Evolutionary conservation across 352 stramenopile genomes (phyloP).

Genomic region (Globisporangium lucens): DNA sequence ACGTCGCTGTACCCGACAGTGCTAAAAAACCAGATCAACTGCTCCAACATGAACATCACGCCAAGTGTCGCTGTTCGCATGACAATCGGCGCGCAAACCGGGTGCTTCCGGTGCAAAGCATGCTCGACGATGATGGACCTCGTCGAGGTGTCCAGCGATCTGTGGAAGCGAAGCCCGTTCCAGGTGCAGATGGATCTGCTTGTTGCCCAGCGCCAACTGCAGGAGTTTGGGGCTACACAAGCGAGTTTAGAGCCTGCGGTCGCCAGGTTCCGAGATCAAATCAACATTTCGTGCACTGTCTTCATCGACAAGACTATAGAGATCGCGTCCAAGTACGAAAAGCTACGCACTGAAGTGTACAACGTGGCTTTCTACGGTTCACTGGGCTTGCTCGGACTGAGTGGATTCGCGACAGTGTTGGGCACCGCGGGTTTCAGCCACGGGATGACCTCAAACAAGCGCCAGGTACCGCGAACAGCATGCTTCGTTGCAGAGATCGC

Average conservation of each 20-base stretch:
- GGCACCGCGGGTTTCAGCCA: conserved; percentile 26
- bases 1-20: conserved; percentile 52
- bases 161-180: conserved; percentile 44
- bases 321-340: conserved; percentile 26
- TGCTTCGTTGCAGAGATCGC: conserved; percentile 51
- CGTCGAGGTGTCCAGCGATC: conserved; percentile 27
- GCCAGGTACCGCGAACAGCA: conserved; percentile 26
- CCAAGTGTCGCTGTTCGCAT: conserved; percentile 46
- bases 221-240: conserved; percentile 27
- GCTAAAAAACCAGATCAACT: conserved; percentile 30
- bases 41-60: conserved; percentile 43
- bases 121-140: conserved; percentile 38
- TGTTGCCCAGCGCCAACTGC: conserved; percentile 36
- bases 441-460: conserved; percentile 41
- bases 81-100: conserved; percentile 44
- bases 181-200: conserved; percentile 57
- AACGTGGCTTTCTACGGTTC: conserved; percentile 31
- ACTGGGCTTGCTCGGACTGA: conserved; percentile 29
- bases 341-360: conserved; percentile 26
- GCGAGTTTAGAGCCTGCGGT: conserved; percentile 29
- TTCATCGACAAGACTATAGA: conserved; percentile 15
- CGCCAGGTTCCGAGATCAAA: conserved; percentile 24
- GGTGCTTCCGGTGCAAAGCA: conserved; percentile 64
- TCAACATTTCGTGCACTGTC: conserved; percentile 25
- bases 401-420: conserved; percentile 27